Base-by-base conservation (phyloP, 306 rosid species). In the Pueraria montana region DNA sequence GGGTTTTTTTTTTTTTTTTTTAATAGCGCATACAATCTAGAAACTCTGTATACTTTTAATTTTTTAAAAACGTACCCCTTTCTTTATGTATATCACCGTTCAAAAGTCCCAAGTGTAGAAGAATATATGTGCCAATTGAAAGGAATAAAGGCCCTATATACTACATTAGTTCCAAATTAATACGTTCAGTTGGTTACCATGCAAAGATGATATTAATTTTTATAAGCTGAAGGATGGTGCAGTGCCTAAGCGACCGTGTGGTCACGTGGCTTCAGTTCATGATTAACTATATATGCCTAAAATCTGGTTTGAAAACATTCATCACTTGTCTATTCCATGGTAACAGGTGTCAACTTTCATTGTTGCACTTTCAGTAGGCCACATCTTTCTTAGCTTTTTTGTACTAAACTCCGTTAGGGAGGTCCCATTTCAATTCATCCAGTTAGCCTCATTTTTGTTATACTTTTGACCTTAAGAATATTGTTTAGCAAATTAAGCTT, bases 271-370 rank as follows among this genome's bases (percentile, higher is more conserved):
- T 34, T 36, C 55, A 36, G 17, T 66, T 78, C n/a, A 65, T 20
- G 2, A 66, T 76, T 45, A 34, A 61, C 66, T 61, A 27, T 1
- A 1, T 59, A 17, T 43, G 61, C 30, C 52, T 30, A 48, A 20
- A 49, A 17, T 20, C 17, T 34, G 16, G 10, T 20, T 32, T 49
- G 38, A 10, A 64, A 36, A 3, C 58, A 24, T 21, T 49, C 21
- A 30, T 63, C 43, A 64, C 20, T 64, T 18, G 40, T 50, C 26
- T 21, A 65, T 49, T 65, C 30, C 59, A 17, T 8, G 21, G 27
- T 53, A 8, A 53, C 76, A 26, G 13, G 62, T 61, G 72, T 76
- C 81, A 77, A 77, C 62, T 77, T 64, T 23, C 43, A 46, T 1
- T 1, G 18, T 52, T 64, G 16, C 40, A 8, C 13, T 46, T 68